Evolutionary conservation across 2,329 filamentous ascomycete genomes (phyloP), one percentile per base, ranked within the genome.

Genomic region (Paecilomyces sp.): DNA sequence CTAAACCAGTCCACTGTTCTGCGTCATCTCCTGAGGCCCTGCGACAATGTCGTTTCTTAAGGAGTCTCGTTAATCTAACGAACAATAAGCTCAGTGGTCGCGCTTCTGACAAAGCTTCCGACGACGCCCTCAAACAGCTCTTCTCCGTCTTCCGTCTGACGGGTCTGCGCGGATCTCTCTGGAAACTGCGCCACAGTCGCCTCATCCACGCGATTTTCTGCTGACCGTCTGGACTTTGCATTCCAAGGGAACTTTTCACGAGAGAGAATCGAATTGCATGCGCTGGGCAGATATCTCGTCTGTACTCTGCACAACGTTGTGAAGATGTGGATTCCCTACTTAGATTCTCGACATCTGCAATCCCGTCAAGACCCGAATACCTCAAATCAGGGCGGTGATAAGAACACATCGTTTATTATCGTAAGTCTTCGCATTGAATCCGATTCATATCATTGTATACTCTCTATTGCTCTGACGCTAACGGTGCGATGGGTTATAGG

Each of bases 361-460:
- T 6, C 51, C 51, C 51, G 51, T 15, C 51, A 53, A 28, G 15
- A 28, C 51, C 50, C 50, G 12, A 22, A 22, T 12, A 7, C n/a
- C 2, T 34, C 60, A 8, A 50, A 55, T 1, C 70, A 60, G 22
- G 9, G 24, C 9, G 47, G 55, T 50, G 22, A 11, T 50, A 67
- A 67, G 47, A 70, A 71, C 31, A 65, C 61, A 28, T 64, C 68
- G 58, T 67, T 71, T 47, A 69, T 74, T 47, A 65, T 73, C 30
- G 71, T 74, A 65, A 56, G 71, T n/a, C 13, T 53, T 66, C 12
- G 11, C 56, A 52, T 52, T 52, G 18, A 11, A 30, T 53, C 51
- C 11, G 24, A 25, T 15, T 53, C 3, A 25, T 53, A 9, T 30
- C 18, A 53, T 25, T 22, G 13, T 47, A 4, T 18, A 2, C 41